A percentile compares a stretch with the other conserved stretches of the same genome.
phyloP scores from a whole-genome alignment of 2,329 filamentous ascomycete genomes.

The Amphichorda felina region DNA sequence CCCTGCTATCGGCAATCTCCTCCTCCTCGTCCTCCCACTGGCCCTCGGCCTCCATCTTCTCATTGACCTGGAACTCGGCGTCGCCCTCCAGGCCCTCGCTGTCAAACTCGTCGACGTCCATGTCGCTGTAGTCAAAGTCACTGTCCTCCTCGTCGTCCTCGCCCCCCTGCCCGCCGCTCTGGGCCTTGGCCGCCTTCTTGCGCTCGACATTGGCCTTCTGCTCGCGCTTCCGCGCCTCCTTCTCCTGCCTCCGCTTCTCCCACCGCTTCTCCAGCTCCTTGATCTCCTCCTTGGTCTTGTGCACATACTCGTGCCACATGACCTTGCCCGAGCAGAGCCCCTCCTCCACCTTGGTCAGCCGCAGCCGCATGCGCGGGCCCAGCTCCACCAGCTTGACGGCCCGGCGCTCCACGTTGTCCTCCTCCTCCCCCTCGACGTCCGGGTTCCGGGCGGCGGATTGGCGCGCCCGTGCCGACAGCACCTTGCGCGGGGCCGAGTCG shows the following conservation, averaged over 20 bases:
- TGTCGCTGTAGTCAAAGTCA: conserved; percentile 28
- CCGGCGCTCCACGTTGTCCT: conserved; percentile 61
- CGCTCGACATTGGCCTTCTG: conserved; percentile 86
- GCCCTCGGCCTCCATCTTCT: conserved; percentile 33
- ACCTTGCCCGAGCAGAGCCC: conserved; percentile 80
- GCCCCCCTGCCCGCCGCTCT: conserved; percentile 22
- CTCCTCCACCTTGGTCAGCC: conserved; percentile 93
- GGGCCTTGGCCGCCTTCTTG: conserved; percentile 48
- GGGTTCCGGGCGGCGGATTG: conserved; percentile 23
- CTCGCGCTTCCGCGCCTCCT: conserved; percentile 67
- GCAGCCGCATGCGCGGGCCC: conserved; percentile 77
- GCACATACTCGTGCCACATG: conserved; percentile 95
- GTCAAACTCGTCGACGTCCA: conserved; percentile 37
- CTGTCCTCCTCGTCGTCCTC: conserved; percentile 25
- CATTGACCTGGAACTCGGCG: conserved; percentile 35
- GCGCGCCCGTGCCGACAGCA: conserved; percentile 41
- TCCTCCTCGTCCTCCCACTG: conserved; percentile 41
- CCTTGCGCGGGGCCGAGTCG: conserved; percentile 50
- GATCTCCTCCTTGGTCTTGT: conserved; percentile 70
- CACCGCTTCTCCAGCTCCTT: conserved; percentile 72
- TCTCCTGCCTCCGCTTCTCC: conserved; percentile 66
- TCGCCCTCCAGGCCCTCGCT: conserved; percentile 38
- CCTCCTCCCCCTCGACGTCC: conserved; percentile 31
- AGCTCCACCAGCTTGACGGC: conserved; percentile 89
- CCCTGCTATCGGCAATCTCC: conserved; percentile 15